Conservation (phyloP, 1,139 yeast genomes). For the Kurtzmaniella quercitrusa region DNA sequence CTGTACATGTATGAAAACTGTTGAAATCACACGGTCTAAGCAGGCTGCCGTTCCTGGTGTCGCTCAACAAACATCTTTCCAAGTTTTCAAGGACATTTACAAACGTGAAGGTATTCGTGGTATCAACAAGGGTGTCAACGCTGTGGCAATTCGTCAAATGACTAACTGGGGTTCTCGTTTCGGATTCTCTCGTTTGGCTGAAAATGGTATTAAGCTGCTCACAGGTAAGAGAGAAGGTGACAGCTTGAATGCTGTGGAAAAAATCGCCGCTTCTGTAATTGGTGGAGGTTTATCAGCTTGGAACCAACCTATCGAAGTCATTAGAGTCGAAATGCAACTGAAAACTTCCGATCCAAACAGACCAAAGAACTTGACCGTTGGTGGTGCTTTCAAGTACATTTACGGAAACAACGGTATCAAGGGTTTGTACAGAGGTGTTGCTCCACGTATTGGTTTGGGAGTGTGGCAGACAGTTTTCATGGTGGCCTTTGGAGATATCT, state of each 20-base stretch:
- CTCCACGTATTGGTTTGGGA: constrained; percentile 95
- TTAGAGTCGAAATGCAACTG: constrained; percentile 97
- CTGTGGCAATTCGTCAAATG: constrained; percentile 98
- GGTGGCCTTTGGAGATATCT: constrained; percentile 98
- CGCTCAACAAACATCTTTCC: constrained; percentile 71
- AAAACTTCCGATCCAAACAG: constrained; percentile 90
- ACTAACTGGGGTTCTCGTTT: constrained; percentile 99
- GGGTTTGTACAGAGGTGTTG: constrained; percentile 93
- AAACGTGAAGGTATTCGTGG: constrained; percentile 86
- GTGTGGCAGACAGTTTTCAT: constrained; percentile 98
- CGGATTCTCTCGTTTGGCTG: constrained; percentile 89
- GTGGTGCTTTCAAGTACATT: constrained; percentile 77
- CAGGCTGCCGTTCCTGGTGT: constrained; percentile 51
- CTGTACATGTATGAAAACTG: constrained; percentile 97
- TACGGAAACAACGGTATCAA: constrained; percentile 77
- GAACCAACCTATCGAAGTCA: constrained; percentile 98
- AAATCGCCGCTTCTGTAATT: constrained; percentile 78
- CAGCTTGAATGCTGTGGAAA: constrained; percentile 69
- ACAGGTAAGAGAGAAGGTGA: constrained; percentile 61
- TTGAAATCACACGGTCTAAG: constrained; percentile 88
- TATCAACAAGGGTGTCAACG: constrained; percentile 96
- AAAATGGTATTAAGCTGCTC: constrained; percentile 66
- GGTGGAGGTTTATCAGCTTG: constrained; percentile 99
- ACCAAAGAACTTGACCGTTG: constrained; percentile 84
- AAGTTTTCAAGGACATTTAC: constrained; percentile 82